Conservation (phyloP, 176 grass and related monocot genomes). For the Puya raimondii region DNA sequence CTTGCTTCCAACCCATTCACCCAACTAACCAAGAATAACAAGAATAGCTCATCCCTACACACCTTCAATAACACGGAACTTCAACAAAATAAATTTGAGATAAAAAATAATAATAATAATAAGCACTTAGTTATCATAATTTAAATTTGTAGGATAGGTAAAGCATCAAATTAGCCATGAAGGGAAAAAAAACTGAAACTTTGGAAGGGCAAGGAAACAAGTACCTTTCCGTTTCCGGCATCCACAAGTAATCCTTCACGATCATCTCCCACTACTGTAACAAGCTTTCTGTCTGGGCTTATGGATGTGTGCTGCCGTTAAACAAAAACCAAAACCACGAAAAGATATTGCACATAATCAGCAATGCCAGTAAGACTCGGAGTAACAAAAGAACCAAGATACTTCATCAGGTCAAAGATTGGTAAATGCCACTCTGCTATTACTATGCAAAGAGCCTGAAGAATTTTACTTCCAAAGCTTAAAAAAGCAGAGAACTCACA, state of each 20-base stretch:
- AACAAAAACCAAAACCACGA: constrained; percentile 3
- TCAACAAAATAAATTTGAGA: neutral
- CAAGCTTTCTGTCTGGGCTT: constrained; percentile 60
- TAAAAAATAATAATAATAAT: too few relatives aligned
- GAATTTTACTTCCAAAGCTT: too few relatives aligned
- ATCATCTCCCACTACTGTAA: constrained; percentile 67
- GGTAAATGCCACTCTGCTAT: too few relatives aligned
- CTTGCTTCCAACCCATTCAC: too few relatives aligned
- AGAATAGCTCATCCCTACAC: neutral
- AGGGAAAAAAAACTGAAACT: too few relatives aligned
- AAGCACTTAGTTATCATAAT: too few relatives aligned
- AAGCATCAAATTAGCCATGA: too few relatives aligned
- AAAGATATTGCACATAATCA: too few relatives aligned
- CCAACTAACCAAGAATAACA: too few relatives aligned
- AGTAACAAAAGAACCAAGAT: neutral
- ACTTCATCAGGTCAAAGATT: too few relatives aligned
- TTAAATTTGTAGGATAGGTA: too few relatives aligned
- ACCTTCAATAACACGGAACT: neutral
- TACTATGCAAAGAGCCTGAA: too few relatives aligned
- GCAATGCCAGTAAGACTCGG: neutral
- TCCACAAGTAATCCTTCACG: constrained; percentile 50
- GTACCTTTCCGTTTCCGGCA: constrained; percentile 81
- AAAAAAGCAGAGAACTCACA: constrained; percentile 33
- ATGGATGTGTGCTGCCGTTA: constrained; percentile 58
- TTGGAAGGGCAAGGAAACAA: neutral